Evolutionary conservation across 257 asterid species (phyloP).

Genomic region (Primulina huaijiensis): DNA sequence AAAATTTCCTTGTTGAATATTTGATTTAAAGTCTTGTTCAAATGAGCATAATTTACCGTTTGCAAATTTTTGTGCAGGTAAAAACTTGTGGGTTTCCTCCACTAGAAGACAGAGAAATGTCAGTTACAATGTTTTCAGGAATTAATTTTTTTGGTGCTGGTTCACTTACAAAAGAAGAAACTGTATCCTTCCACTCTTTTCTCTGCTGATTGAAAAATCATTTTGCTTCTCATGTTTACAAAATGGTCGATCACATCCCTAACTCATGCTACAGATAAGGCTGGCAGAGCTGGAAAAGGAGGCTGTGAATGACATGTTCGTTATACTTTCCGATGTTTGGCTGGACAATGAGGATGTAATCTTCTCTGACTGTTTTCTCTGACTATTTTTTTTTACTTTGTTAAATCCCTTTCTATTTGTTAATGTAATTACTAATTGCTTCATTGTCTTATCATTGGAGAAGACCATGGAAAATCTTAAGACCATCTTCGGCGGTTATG

Average conservation of each 20-base stretch:
- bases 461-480: slow-evolving; percentile 86
- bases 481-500: slow-evolving; percentile 74
- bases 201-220: slow-evolving; percentile 8
- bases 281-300: slow-evolving; percentile 78
- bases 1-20: slow-evolving; percentile 12
- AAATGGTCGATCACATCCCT: slow-evolving; percentile 29
- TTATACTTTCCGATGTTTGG: slow-evolving; percentile 87
- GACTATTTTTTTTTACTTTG: slow-evolving; percentile 15
- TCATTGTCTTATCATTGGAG: slow-evolving; percentile 51
- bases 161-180: slow-evolving; percentile 79
- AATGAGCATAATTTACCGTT: slow-evolving; percentile 14
- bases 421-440: slow-evolving; percentile 35
- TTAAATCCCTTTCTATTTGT: slow-evolving; percentile 19
- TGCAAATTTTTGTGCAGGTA: slow-evolving; percentile 51
- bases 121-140: slow-evolving; percentile 53
- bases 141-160: slow-evolving; percentile 87
- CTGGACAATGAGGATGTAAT: slow-evolving; percentile 77
- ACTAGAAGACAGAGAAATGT: slow-evolving; percentile 79
- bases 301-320: slow-evolving; percentile 94
- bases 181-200: slow-evolving; percentile 60
- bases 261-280: slow-evolving; percentile 53
- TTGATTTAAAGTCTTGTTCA: slow-evolving; percentile 9
- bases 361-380: slow-evolving; percentile 16
- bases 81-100: slow-evolving; percentile 93
- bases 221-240: slow-evolving; percentile 8